These are phyloP conservation scores for Ilex paraguariensis DNA, from an alignment of 305 asterid genomes.

Conservation along the genomic window DNA sequence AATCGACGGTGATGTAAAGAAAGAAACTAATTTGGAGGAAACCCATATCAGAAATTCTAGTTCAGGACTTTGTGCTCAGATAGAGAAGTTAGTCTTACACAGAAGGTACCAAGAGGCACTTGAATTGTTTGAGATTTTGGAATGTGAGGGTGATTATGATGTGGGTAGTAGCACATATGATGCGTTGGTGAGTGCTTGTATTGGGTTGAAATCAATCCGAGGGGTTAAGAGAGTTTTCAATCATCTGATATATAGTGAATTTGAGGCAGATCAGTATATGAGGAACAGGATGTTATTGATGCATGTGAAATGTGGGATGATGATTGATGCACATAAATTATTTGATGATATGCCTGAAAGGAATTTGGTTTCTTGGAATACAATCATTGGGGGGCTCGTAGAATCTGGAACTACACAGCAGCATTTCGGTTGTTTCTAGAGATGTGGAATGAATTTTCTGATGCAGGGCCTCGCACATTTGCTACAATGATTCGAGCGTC, in stretches of 20 bases:
- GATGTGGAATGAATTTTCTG: slow-evolving; percentile 48
- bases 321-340: slow-evolving; percentile 63
- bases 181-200: slow-evolving; percentile 64
- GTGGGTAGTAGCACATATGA: slow-evolving; percentile 50
- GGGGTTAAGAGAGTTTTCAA: slow-evolving; percentile 62
- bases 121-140: slow-evolving; percentile 69
- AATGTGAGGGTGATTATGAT: slow-evolving; percentile 30
- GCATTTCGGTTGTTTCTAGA: slow-evolving; percentile 58
- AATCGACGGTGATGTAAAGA: slow-evolving; percentile 14
- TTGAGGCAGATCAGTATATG: slow-evolving; percentile 57
- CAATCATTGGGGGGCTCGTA: slow-evolving; percentile 64
- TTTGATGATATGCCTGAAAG: slow-evolving; percentile 67
- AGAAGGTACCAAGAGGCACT: slow-evolving; percentile 61
- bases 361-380: slow-evolving; percentile 65
- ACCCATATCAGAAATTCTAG: slow-evolving; percentile 18
- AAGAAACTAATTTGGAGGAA: slow-evolving; percentile 16
- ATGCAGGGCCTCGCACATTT: slow-evolving; percentile 43
- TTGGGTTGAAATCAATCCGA: slow-evolving; percentile 53
- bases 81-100: slow-evolving; percentile 60
- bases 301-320: slow-evolving; percentile 79
- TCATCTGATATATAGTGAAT: slow-evolving; percentile 34
- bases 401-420: slow-evolving; percentile 47
- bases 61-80: slow-evolving; percentile 50
- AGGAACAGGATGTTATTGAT: slow-evolving; percentile 57
- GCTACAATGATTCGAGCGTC: slow-evolving; percentile 60